phyloP scores from a whole-genome alignment of 2,329 filamentous ascomycete species.

The Westerdykella sp. region DNA sequence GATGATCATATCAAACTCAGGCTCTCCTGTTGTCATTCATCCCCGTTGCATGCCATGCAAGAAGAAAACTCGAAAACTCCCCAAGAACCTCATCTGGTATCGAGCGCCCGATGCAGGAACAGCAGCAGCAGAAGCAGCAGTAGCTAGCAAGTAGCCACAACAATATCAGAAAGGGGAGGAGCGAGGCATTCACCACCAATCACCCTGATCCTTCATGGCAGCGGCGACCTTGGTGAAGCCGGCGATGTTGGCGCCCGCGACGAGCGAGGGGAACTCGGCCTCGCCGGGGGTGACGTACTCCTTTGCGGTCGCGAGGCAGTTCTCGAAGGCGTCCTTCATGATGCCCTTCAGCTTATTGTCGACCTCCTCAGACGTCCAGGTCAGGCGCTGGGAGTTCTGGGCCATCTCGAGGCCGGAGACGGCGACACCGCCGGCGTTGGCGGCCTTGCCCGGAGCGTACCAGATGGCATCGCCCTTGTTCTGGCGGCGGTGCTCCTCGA shows the following conservation, averaged over 20 bases:
- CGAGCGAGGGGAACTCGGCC: constrained; percentile 80
- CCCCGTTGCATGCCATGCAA: too few relatives aligned
- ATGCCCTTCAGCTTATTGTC: constrained; percentile 85
- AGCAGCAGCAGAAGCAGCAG: constrained; percentile 5
- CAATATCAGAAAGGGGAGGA: too few relatives aligned
- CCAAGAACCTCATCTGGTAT: too few relatives aligned
- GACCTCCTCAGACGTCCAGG: constrained; percentile 84
- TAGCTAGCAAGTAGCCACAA: too few relatives aligned
- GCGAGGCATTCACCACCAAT: constrained; percentile 61
- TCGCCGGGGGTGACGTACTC: constrained; percentile 74
- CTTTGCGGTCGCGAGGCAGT: constrained; percentile 82
- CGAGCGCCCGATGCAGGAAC: constrained; percentile 4
- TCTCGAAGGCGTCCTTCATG: constrained; percentile 91
- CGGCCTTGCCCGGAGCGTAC: constrained; percentile 94
- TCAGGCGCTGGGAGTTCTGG: constrained; percentile 84
- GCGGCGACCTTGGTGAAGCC: constrained; percentile 93
- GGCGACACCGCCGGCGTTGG: constrained; percentile 95
- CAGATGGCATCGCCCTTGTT: constrained; percentile 72
- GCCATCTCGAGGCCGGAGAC: constrained; percentile 98
- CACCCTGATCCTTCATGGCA: constrained; percentile 94
- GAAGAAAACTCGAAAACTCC: too few relatives aligned
- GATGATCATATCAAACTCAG: too few relatives aligned
- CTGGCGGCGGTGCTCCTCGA: constrained; percentile 68
- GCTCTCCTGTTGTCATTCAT: too few relatives aligned
- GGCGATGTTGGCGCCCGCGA: constrained; percentile 93